Evolutionary conservation across 2,329 filamentous ascomycete genomes (phyloP), one percentile per base, ranked within the genome.

Genomic region (Sphaerulina vaccinii): DNA sequence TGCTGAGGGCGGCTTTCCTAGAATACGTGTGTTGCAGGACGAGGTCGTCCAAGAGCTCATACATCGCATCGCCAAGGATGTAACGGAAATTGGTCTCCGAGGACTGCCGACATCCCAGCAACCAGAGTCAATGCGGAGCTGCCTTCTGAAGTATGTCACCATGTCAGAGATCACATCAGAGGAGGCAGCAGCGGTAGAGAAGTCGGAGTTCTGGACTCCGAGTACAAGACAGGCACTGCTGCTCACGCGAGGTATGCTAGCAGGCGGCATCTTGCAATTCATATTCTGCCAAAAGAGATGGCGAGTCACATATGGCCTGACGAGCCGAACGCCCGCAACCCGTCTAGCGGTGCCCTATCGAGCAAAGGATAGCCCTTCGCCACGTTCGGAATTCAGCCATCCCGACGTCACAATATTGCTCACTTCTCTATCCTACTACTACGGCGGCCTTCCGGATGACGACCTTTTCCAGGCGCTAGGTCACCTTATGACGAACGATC

Each of bases 341-440:
- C 59, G 51, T 22, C 77, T 87, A 5, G 85, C 86, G 0, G 86
- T 89, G 0, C 86, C 86, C 0, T 89, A 78, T 39, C 74, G 80
- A 9, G 82, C 83, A 0, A 88, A 89, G 51, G 86, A 85, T 2
- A 73, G 77, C 0, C 85, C 86, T 0, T 79, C 78, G 0, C 77
- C 80, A 0, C 76, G 81, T 6, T 80, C 84, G 0, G 85, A 89
- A 59, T 89, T 80, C 63, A 82, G 83, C 0, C 85, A 90, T 56
- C 83, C 85, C 0, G 80, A 90, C 58, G 82, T 87, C 0, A 75
- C 80, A 0, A 84, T 89, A 2, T 32, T 83, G 0, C 71, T 90
- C 1, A 90, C 86, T 0, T 83, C 79, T 11, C 68, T 90, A 0
- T 76, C 79, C 0, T 88, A 86, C 59, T 90, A 90, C 60, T 85